A percentile compares a stretch with the other conserved stretches of the same genome.
These are phyloP conservation scores for Chlamydomonas reinhardtii DNA, from an alignment of 163 green algal species.

Conservation along the genomic window DNA sequence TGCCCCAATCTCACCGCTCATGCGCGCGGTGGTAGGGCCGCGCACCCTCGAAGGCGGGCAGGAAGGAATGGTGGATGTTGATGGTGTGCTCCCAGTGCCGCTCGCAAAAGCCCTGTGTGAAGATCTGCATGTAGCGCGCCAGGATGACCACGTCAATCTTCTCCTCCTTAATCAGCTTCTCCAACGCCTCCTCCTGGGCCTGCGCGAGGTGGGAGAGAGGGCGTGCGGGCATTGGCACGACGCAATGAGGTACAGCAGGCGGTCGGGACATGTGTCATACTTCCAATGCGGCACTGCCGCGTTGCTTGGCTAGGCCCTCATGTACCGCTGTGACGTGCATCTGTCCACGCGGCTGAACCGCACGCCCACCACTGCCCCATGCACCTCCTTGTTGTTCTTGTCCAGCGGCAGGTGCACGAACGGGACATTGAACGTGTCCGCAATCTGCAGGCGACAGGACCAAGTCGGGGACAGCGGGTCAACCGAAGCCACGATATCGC, in stretches of 20 bases:
- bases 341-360: too few species aligned
- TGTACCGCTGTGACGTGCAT: too few species aligned
- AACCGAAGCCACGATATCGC: too few species aligned
- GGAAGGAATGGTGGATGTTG: slow-evolving; percentile 92
- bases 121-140: slow-evolving; percentile 77
- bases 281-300: too few species aligned
- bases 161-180: slow-evolving; percentile 72
- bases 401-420: slow-evolving; percentile 77
- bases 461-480: too few species aligned
- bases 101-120: slow-evolving; percentile 78
- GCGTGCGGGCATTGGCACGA: too few species aligned
- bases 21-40: slow-evolving; percentile 83
- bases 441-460: slow-evolving; percentile 42
- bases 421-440: slow-evolving; percentile 75
- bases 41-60: slow-evolving; percentile 81
- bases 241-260: too few species aligned
- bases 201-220: too few species aligned
- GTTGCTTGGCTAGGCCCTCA: too few species aligned
- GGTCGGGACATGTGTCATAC: too few species aligned
- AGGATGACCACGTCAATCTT: slow-evolving; percentile 72
- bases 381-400: slow-evolving; percentile 62
- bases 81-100: slow-evolving; percentile 81
- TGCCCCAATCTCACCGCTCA: slow-evolving; percentile 33
- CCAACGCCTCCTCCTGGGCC: slow-evolving; percentile 76
- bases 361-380: too few species aligned